Percentiles rank a stretch among this genome's conserved stretches.
Evolutionary conservation across 176 grass and related monocot genomes (phyloP).

Genomic region (Puccinellia tenuiflora): DNA sequence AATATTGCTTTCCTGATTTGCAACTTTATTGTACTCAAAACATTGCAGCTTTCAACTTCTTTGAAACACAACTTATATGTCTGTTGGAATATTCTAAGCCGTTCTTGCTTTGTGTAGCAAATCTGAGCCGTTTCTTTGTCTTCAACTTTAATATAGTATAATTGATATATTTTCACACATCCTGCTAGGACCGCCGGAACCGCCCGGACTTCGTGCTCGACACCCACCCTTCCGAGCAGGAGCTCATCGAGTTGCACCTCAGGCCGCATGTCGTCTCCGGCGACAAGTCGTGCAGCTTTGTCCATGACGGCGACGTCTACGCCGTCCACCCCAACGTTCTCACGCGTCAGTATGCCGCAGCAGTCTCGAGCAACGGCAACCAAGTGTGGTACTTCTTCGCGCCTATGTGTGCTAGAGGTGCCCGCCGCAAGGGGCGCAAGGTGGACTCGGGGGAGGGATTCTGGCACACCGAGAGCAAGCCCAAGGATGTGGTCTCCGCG

Average conservation of each 20-base stretch:
- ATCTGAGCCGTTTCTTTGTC: too few species aligned
- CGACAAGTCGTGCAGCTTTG: background rate
- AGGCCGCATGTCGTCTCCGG: background rate
- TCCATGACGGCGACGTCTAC: conserved; percentile 33
- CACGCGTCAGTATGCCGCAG: background rate
- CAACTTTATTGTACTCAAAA: too few species aligned
- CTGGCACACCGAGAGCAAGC: conserved; percentile 35
- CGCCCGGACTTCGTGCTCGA: background rate
- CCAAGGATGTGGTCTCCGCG: background rate
- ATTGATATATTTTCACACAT: too few species aligned
- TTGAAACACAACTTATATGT: too few species aligned
- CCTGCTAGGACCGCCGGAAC: background rate
- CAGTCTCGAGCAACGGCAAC: conserved; percentile 12
- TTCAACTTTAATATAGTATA: too few species aligned
- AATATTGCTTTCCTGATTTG: too few species aligned
- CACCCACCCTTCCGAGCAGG: conserved; percentile 8
- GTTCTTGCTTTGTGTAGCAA: too few species aligned
- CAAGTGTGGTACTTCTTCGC: conserved; percentile 43
- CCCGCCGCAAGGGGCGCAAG: conserved; percentile 30
- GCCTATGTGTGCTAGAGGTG: conserved; percentile 15
- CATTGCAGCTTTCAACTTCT: too few species aligned
- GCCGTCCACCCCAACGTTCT: background rate
- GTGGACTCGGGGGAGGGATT: conserved; percentile 20
- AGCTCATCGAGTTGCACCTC: conserved; percentile 26
- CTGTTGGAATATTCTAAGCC: too few species aligned